Percentiles rank a stretch among this genome's conserved stretches.
Evolutionary conservation across 202 grass and related monocot species (phyloP).

Genomic region (Panicum hallii): DNA sequence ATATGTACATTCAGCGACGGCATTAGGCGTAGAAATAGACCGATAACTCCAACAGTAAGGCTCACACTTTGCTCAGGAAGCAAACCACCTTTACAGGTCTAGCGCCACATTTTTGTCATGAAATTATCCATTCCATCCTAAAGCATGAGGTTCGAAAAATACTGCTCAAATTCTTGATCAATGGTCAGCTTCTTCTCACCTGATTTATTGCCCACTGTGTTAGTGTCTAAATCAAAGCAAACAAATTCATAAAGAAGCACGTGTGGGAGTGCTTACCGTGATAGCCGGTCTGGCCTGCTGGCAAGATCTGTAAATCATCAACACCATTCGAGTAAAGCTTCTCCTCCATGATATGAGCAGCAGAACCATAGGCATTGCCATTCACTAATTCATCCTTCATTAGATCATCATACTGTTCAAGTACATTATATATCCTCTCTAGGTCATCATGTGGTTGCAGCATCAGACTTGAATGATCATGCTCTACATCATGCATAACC

Average conservation of each 20-base stretch:
- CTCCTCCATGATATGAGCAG: conserved; percentile 40
- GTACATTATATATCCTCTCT: conserved; percentile 44
- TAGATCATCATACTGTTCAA: conserved; percentile 45
- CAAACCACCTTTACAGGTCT: conserved; percentile 32
- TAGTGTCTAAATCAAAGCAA: conserved; percentile 34
- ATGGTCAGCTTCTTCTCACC: conserved; percentile 61
- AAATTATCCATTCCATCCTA: conserved; percentile 38
- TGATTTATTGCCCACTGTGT: conserved; percentile 38
- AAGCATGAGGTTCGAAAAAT: conserved; percentile 86
- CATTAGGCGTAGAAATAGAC: conserved; percentile 10
- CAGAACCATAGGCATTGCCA: conserved; percentile 42
- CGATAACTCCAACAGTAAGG: neutral
- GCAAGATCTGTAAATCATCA: conserved; percentile 49
- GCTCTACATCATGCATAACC: conserved; percentile 40
- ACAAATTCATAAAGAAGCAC: neutral
- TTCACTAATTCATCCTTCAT: conserved; percentile 45
- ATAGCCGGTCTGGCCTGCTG: conserved; percentile 32
- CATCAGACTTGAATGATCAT: conserved; percentile 36
- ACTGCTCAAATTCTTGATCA: conserved; percentile 92
- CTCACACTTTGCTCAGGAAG: conserved; percentile 28
- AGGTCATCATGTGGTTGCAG: conserved; percentile 44
- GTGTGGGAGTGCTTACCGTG: conserved; percentile 46
- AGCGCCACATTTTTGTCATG: neutral
- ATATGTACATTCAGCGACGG: conserved; percentile 36
- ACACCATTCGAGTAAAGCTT: conserved; percentile 62